Conservation (phyloP, 2,329 filamentous ascomycete genomes). For the Aphanoascus verrucosus region DNA sequence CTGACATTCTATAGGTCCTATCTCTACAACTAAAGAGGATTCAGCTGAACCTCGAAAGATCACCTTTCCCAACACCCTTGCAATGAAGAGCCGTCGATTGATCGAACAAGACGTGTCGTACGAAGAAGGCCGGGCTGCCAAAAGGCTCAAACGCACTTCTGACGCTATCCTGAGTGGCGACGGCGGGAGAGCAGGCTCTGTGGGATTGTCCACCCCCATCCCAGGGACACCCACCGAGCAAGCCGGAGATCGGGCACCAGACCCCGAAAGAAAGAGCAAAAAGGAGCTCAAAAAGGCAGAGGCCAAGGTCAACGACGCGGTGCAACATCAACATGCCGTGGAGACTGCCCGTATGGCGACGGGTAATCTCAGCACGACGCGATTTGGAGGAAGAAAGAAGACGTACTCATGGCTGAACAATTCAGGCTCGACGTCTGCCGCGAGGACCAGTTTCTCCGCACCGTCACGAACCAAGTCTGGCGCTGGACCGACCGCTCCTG, state of each 20-base stretch:
- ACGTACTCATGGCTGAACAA: conserved; percentile 40
- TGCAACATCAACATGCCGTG: conserved; percentile 72
- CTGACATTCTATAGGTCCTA: conserved; percentile 1
- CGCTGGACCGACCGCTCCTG: conserved; percentile 10
- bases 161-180: conserved; percentile 43
- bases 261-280: conserved; percentile 61
- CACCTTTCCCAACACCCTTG: conserved; percentile 24
- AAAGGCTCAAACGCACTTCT: conserved; percentile 53
- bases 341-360: conserved; percentile 68
- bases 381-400: conserved; percentile 35
- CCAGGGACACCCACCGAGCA: conserved; percentile 37
- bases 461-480: conserved; percentile 24
- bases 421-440: conserved; percentile 20
- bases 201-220: conserved; percentile 51
- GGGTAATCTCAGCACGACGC: conserved; percentile 48
- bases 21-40: conserved; percentile 1
- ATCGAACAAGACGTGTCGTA: conserved; percentile 56
- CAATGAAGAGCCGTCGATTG: conserved; percentile 48
- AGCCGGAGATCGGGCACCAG: conserved; percentile 43
- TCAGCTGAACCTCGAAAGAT: conserved; percentile 31
- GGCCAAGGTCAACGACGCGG: conserved; percentile 61
- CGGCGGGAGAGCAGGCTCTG: conserved; percentile 44
- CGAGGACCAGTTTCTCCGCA: conserved; percentile 30
- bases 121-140: conserved; percentile 61
- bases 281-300: conserved; percentile 78